Evolutionary conservation across 345 rosid genomes (phyloP).

Genomic region (Melastoma malabathricum): DNA sequence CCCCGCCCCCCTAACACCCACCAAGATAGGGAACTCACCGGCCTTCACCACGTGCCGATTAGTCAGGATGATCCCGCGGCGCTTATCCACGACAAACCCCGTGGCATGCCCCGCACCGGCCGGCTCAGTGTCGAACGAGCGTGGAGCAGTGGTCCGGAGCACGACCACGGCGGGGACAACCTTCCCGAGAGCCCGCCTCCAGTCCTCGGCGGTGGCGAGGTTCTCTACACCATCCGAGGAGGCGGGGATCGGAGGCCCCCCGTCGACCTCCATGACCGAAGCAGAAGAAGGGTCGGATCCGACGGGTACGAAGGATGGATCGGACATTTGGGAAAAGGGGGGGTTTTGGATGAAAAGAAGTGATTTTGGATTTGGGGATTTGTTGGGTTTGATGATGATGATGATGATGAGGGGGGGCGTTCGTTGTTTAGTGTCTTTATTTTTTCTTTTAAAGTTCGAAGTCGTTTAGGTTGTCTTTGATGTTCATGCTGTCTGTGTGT

Average conservation of each 20-base stretch:
- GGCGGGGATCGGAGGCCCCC: slow-evolving; percentile 15
- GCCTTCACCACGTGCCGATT: slow-evolving; percentile 95
- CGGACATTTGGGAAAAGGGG: no score
- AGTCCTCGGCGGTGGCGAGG: slow-evolving; percentile 69
- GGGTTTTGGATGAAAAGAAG: no score
- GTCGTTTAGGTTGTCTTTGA: no score
- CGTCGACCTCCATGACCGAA: slow-evolving; percentile 37
- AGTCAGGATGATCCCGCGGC: slow-evolving; percentile 84
- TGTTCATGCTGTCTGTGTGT: no score
- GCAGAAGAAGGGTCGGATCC: no score
- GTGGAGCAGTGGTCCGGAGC: slow-evolving; percentile 69
- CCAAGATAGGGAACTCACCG: slow-evolving; percentile 19
- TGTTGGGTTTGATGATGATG: no score
- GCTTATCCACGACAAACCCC: slow-evolving; percentile 83
- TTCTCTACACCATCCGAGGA: slow-evolving; percentile 15
- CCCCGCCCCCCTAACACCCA: background rate
- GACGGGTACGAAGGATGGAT: no score
- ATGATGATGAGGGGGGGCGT: no score
- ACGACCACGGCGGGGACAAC: slow-evolving; percentile 91
- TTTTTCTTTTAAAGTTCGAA: no score
- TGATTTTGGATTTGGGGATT: no score
- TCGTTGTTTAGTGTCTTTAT: no score
- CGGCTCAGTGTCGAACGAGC: slow-evolving; percentile 80
- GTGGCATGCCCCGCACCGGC: slow-evolving; percentile 78
- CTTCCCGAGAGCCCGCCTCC: slow-evolving; percentile 58